Conservation (phyloP, 1,139 yeast genomes). For the Yamadazyma blattariae region DNA sequence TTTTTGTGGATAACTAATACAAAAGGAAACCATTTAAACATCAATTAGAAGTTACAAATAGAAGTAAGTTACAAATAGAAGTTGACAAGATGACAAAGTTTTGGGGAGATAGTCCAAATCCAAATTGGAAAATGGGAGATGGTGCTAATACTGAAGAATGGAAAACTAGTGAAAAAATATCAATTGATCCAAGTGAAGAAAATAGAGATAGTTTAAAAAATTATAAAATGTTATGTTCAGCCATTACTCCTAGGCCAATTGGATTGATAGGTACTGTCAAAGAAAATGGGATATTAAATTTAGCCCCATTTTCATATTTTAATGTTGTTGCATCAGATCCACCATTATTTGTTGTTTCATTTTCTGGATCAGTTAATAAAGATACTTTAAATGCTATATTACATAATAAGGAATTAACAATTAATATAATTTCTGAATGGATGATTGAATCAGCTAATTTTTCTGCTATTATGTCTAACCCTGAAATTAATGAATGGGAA, state of each 20-base stretch:
- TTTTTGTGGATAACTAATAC: too few species aligned
- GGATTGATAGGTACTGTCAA: constrained; percentile 52
- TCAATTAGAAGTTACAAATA: too few species aligned
- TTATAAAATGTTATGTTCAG: constrained; percentile 49
- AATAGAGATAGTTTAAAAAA: constrained; percentile 43
- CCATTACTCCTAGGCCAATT: constrained; percentile 57
- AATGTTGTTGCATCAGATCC: constrained; percentile 52
- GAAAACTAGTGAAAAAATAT: constrained; percentile 32
- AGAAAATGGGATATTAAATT: constrained; percentile 41
- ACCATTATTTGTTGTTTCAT: constrained; percentile 54
- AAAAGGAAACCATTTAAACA: too few species aligned
- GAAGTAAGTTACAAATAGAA: too few species aligned
- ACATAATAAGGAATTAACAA: constrained; percentile 54
- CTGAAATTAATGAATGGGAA: constrained; percentile 53
- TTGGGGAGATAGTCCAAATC: constrained; percentile 16
- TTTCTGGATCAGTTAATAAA: constrained; percentile 41
- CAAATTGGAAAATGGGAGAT: constrained; percentile 47
- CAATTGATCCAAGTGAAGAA: constrained; percentile 47
- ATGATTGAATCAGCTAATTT: constrained; percentile 61
- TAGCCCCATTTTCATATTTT: constrained; percentile 62
- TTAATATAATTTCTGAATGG: constrained; percentile 63
- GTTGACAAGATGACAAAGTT: constrained; percentile 9
- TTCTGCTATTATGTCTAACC: constrained; percentile 47
- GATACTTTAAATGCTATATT: constrained; percentile 50
- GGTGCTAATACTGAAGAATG: constrained; percentile 49